phyloP scores from a whole-genome alignment of 768 basidiomycete genomes.

The Rossbeevera mucosa region DNA sequence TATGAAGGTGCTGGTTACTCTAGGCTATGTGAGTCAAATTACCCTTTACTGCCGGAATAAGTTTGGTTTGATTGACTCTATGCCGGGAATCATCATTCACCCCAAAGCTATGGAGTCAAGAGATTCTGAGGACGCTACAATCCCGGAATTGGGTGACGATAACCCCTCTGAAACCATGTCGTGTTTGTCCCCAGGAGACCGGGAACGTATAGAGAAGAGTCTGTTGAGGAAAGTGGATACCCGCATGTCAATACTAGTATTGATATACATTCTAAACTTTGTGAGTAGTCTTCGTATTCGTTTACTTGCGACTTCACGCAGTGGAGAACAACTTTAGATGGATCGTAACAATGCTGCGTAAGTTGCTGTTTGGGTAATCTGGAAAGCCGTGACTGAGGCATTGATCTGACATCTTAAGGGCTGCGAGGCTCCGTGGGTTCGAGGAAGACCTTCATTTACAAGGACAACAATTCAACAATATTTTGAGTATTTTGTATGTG shows the following conservation, averaged over 20 bases:
- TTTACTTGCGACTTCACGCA: background rate
- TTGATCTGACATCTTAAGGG: conserved; percentile 36
- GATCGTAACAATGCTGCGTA: conserved; percentile 72
- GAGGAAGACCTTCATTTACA: conserved; percentile 61
- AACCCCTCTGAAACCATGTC: background rate
- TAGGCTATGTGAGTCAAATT: conserved; percentile 17
- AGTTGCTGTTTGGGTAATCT: conserved; percentile 13
- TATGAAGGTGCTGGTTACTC: conserved; percentile 9
- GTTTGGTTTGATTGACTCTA: background rate
- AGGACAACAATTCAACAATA: conserved; percentile 59
- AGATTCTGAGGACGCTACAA: conserved; percentile 2
- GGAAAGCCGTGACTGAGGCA: background rate
- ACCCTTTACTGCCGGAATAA: background rate
- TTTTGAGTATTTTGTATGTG: conserved; percentile 64
- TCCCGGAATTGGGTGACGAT: background rate
- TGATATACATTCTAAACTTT: conserved; percentile 35
- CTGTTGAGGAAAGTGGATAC: conserved; percentile 35
- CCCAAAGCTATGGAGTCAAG: conserved; percentile 1
- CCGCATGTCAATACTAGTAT: conserved; percentile 33
- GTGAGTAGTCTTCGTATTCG: conserved; percentile 17
- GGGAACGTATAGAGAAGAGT: conserved; percentile 39
- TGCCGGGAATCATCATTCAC: background rate
- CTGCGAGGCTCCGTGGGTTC: conserved; percentile 68
- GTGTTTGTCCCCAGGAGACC: conserved; percentile 12
- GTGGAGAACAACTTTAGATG: conserved; percentile 35